phyloP scores from a whole-genome alignment of 495 filamentous ascomycete species.

The Geopyxis carbonaria region DNA sequence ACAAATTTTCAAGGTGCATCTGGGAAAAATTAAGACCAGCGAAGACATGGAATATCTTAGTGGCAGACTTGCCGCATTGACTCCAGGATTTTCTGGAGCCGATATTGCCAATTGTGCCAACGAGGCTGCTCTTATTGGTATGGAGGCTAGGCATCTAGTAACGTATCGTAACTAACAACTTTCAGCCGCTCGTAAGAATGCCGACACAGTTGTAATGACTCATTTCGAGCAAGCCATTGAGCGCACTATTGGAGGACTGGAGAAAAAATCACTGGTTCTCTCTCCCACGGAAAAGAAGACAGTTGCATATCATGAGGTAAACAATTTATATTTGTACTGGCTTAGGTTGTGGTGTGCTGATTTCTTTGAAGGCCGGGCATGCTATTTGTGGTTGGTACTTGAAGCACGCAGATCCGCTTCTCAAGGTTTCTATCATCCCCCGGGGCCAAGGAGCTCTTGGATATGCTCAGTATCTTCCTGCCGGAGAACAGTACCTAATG shows the following conservation, averaged over 20 bases:
- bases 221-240: conserved; percentile 98
- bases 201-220: conserved; percentile 56
- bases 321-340: background rate
- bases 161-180: conserved; percentile 23
- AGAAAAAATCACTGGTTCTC: conserved; percentile 89
- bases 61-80: conserved; percentile 75
- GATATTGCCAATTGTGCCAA: conserved; percentile 98
- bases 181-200: conserved; percentile 64
- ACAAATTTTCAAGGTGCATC: conserved; percentile 87
- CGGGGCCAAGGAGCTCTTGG: conserved; percentile 84
- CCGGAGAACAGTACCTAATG: conserved; percentile 82
- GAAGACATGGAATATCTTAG: conserved; percentile 76
- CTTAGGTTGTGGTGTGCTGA: background rate
- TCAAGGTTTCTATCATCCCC: conserved; percentile 97
- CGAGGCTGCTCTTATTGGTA: conserved; percentile 92
- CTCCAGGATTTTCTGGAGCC: conserved; percentile 88
- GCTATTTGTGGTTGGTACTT: conserved; percentile 98
- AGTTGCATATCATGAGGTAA: conserved; percentile 78
- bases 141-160: conserved; percentile 20
- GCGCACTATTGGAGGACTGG: conserved; percentile 84
- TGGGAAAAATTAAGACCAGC: conserved; percentile 78
- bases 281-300: conserved; percentile 83
- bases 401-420: conserved; percentile 83
- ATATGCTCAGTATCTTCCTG: conserved; percentile 91
- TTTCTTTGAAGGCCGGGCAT: conserved; percentile 49